Conservation (phyloP, 2,329 filamentous ascomycete genomes). For the Beauveria medogensis region DNA sequence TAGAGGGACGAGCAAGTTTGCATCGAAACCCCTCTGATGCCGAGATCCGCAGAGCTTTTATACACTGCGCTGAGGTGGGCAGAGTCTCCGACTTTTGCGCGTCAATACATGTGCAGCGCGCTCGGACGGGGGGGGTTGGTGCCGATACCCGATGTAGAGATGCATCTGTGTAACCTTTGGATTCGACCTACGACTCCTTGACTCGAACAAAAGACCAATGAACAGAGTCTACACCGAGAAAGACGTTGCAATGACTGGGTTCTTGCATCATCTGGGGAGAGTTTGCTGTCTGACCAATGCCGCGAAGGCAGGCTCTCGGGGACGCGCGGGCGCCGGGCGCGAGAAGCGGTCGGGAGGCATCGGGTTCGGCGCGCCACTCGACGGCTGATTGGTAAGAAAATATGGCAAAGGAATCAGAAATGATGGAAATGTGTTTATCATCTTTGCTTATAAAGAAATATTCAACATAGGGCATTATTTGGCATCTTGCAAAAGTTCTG, state of each 20-base stretch:
- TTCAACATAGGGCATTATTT: neutral
- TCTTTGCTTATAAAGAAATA: neutral
- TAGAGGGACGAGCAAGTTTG: neutral
- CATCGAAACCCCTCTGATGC: neutral
- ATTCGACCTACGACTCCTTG: neutral
- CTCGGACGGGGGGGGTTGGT: neutral
- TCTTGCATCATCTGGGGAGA: neutral
- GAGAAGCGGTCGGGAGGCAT: neutral
- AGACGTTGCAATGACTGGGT: neutral
- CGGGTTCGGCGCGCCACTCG: neutral
- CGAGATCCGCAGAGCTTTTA: neutral
- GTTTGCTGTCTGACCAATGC: neutral
- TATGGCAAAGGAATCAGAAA: too few relatives aligned
- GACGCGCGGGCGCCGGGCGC: neutral
- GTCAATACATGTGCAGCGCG: neutral
- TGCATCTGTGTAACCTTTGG: neutral
- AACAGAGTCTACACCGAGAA: neutral
- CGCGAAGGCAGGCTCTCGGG: neutral
- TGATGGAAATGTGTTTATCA: neutral
- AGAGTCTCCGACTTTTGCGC: neutral
- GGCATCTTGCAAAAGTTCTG: neutral
- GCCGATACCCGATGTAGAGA: neutral
- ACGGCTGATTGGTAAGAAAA: too few relatives aligned
- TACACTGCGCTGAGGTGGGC: neutral
- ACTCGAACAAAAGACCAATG: neutral